A percentile compares a stretch with the other conserved stretches of the same genome.
Conservation (phyloP, 1,284 basidiomycete genomes). For the Schizophyllum commune region DNA sequence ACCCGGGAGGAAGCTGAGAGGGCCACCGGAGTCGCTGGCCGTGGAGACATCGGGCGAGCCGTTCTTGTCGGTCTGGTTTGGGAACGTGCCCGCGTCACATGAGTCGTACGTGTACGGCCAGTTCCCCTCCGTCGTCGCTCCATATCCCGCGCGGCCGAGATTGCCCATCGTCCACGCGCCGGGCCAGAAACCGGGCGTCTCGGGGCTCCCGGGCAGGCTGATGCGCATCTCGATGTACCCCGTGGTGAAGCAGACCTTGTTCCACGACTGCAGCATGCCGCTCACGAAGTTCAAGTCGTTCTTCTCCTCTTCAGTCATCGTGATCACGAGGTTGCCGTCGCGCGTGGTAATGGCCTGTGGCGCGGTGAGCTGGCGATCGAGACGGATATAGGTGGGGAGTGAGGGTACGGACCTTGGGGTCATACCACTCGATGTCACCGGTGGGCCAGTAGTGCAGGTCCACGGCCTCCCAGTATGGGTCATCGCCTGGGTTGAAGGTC, state of each 20-base stretch:
- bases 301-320: slow-evolving; percentile 50
- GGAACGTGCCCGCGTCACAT: slow-evolving; percentile 82
- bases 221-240: slow-evolving; percentile 82
- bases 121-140: slow-evolving; percentile 52
- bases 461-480: slow-evolving; percentile 61
- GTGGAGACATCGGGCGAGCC: slow-evolving; percentile 42
- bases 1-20: slow-evolving; percentile 67
- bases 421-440: slow-evolving; percentile 81
- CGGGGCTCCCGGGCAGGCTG: slow-evolving; percentile 70
- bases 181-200: slow-evolving; percentile 72
- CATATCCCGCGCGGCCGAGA: slow-evolving; percentile 73
- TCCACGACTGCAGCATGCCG: slow-evolving; percentile 80
- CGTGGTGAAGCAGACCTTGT: slow-evolving; percentile 90
- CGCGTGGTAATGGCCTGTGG: slow-evolving; percentile 55
- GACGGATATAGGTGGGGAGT: neutral
- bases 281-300: slow-evolving; percentile 77
- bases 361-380: slow-evolving; percentile 1
- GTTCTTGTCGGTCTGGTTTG: slow-evolving; percentile 59
- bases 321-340: slow-evolving; percentile 73
- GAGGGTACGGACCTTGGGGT: slow-evolving; percentile 46
- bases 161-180: slow-evolving; percentile 83
- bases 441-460: slow-evolving; percentile 57
- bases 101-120: slow-evolving; percentile 81
- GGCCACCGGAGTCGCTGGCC: slow-evolving; percentile 42
- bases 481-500: slow-evolving; percentile 71